A percentile compares a stretch with the other conserved stretches of the same genome.
phyloP scores from a whole-genome alignment of 2,329 filamentous ascomycete species.

The Claviceps maximensis region DNA sequence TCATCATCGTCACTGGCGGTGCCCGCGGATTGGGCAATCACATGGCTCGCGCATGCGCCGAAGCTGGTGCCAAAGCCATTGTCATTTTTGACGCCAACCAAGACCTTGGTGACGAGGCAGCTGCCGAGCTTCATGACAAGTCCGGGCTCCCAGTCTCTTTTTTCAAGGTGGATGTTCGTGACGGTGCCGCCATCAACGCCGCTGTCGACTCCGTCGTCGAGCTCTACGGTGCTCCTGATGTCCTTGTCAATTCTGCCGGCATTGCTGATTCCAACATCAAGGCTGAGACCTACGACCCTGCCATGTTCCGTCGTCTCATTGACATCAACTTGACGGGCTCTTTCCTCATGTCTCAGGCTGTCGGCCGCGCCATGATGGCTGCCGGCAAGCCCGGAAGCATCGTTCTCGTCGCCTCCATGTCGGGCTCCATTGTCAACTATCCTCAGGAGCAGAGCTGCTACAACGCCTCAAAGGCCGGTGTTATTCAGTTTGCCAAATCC shows the following conservation, averaged over 20 bases:
- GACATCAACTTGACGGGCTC: conserved; percentile 74
- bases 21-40: conserved; percentile 66
- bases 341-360: conserved; percentile 64
- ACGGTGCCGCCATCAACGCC: conserved; percentile 54
- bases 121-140: conserved; percentile 56
- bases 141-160: conserved; percentile 62
- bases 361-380: conserved; percentile 61
- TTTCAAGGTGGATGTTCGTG: conserved; percentile 68
- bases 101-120: conserved; percentile 57
- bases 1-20: conserved; percentile 60
- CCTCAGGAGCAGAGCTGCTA: conserved; percentile 74
- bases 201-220: conserved; percentile 54
- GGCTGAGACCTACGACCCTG: conserved; percentile 61
- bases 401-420: conserved; percentile 69
- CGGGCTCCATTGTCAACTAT: conserved; percentile 73
- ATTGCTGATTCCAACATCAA: conserved; percentile 78
- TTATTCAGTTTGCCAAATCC: conserved; percentile 66
- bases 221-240: conserved; percentile 56
- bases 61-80: conserved; percentile 61
- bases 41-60: conserved; percentile 65
- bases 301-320: conserved; percentile 65
- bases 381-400: conserved; percentile 58
- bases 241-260: conserved; percentile 68
- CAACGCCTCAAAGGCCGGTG: conserved; percentile 72
- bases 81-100: conserved; percentile 68